Evolutionary conservation across 805 yeast genomes (phyloP), one percentile per base, ranked within the genome.

Genomic region (Debaryomyces maramus): DNA sequence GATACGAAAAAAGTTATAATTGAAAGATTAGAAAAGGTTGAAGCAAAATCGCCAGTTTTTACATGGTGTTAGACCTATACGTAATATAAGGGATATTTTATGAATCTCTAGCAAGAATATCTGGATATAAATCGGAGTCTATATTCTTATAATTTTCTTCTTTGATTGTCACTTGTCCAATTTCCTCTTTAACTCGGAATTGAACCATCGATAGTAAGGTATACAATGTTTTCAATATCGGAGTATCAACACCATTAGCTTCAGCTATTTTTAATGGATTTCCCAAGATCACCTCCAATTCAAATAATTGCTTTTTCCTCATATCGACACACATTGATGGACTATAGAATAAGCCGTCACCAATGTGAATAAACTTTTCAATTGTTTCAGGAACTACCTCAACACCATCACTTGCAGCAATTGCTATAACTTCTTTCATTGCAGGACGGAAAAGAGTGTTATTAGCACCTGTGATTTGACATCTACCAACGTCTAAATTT

Each of bases 41-140:
- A 67, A 6, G 63, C 75, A 3, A 75, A 68, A 44, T 80, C 83
- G 0, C 87, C 88, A 0, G 78, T 83, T 1, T 81, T 82, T 45
- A 80, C 87, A 1, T 82, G 87, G 79, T 82, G 87, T 50, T 80
- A 44, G n/a, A n/a, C n/a, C n/a, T n/a, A n/a, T n/a, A n/a, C n/a
- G n/a, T n/a, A n/a, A n/a, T n/a, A n/a, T n/a, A n/a, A n/a, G n/a
- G n/a, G n/a, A n/a, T n/a, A n/a, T n/a, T n/a, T n/a, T n/a, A n/a
- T n/a, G n/a, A n/a, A n/a, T n/a, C n/a, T n/a, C n/a, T n/a, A n/a
- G n/a, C n/a, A n/a, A 31, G 18, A 10, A 41, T 32, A 14, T 26
- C 41, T 8, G 55, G 53, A 19, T 45, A 48, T 4, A 53, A 51
- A 41, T 57, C 58, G 5, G 55, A 49, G 36, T 47, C 44, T 5